These are phyloP conservation scores for Annulohypoxylon bovei DNA, from an alignment of 495 filamentous ascomycete genomes.

Conservation along the genomic window DNA sequence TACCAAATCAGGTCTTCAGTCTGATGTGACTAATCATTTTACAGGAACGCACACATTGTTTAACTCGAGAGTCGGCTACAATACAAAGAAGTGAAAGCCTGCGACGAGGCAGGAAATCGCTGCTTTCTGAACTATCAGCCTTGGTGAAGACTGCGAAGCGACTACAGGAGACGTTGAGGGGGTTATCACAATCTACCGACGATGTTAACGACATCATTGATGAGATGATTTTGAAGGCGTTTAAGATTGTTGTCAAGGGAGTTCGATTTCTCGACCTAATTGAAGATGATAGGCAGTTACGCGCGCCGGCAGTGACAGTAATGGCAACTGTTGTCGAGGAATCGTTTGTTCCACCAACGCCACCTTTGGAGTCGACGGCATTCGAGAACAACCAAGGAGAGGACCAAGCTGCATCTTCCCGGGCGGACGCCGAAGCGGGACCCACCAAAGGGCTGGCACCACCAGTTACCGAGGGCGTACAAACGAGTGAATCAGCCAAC, in stretches of 20 bases:
- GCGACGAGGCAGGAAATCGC: conserved; percentile 80
- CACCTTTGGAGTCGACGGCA: conserved; percentile 68
- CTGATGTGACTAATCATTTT: conserved; percentile 22
- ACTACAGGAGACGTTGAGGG: conserved; percentile 70
- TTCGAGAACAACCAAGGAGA: conserved; percentile 49
- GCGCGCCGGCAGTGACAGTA: conserved; percentile 62
- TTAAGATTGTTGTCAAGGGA: conserved; percentile 90
- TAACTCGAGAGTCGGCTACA: conserved; percentile 80
- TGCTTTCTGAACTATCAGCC: conserved; percentile 88
- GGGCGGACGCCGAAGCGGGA: conserved; percentile 42
- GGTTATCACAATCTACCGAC: conserved; percentile 58
- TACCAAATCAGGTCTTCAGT: background rate
- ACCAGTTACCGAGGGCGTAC: conserved; percentile 48
- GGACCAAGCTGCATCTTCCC: conserved; percentile 53
- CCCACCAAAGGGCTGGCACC: conserved; percentile 43
- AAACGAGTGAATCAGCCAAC: conserved; percentile 44
- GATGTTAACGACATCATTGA: conserved; percentile 82
- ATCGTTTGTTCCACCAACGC: conserved; percentile 73
- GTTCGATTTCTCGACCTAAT: conserved; percentile 93
- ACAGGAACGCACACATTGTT: conserved; percentile 87
- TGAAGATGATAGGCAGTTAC: conserved; percentile 69
- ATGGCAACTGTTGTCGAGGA: conserved; percentile 72
- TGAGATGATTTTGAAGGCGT: conserved; percentile 91
- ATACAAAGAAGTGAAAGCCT: conserved; percentile 80
- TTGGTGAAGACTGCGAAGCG: conserved; percentile 88